These are phyloP conservation scores for Myxozyma neglecta DNA, from an alignment of 805 yeast genomes.

Conservation along the genomic window DNA sequence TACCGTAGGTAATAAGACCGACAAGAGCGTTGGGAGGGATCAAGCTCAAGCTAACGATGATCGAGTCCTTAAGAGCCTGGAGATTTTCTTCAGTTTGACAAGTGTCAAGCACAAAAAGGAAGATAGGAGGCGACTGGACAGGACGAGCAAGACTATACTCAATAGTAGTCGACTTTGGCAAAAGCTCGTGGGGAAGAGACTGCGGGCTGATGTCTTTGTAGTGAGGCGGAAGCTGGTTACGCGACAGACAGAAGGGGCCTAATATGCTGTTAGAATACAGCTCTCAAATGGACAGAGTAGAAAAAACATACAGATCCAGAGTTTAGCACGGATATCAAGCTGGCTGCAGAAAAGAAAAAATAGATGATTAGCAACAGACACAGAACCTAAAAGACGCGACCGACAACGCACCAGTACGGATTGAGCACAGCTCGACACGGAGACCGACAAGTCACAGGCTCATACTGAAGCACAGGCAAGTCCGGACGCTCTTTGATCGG, in stretches of 20 bases:
- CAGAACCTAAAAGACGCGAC: constrained; percentile 10
- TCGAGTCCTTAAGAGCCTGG: constrained; percentile 76
- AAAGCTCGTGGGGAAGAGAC: constrained; percentile 77
- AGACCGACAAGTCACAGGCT: constrained; percentile 78
- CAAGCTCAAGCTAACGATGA: constrained; percentile 69
- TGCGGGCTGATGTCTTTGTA: constrained; percentile 75
- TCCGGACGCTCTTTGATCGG: constrained; percentile 81
- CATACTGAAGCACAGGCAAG: constrained; percentile 75
- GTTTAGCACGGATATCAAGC: constrained; percentile 68
- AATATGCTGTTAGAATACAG: background rate
- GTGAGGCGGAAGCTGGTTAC: constrained; percentile 81
- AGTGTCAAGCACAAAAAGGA: constrained; percentile 80
- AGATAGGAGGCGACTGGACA: constrained; percentile 79
- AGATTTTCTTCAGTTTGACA: constrained; percentile 89
- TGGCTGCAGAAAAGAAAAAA: constrained; percentile 40
- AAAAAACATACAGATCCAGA: constrained; percentile 66
- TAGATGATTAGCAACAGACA: background rate
- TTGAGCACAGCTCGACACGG: constrained; percentile 84
- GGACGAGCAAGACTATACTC: constrained; percentile 84
- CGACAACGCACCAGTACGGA: constrained; percentile 60
- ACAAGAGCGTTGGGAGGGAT: constrained; percentile 88
- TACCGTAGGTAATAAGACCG: constrained; percentile 85
- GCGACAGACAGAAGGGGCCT: constrained; percentile 66
- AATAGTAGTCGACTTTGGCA: constrained; percentile 66
- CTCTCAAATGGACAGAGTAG: background rate